These are phyloP conservation scores for Jatropha multifida DNA, from an alignment of 441 rosid species.

Conservation along the genomic window DNA sequence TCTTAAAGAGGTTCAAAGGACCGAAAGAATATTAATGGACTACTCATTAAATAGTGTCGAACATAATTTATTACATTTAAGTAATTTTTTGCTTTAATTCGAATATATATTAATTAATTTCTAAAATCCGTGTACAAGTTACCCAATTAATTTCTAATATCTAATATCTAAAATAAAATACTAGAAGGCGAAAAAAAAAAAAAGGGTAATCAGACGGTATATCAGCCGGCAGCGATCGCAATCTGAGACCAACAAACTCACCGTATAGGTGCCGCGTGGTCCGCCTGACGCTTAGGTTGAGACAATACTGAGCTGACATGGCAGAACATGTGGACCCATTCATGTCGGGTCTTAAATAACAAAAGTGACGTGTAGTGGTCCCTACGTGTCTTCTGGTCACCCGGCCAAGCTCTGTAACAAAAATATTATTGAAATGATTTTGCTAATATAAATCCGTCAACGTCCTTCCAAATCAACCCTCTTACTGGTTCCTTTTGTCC, in stretches of 20 bases:
- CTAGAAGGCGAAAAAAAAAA: background rate
- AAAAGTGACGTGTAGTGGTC: slow-evolving; percentile 38
- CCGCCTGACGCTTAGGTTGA: slow-evolving; percentile 26
- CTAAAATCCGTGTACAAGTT: too few relatives aligned
- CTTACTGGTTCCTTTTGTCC: background rate
- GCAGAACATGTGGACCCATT: slow-evolving; percentile 45
- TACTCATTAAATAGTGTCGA: too few relatives aligned
- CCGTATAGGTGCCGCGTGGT: slow-evolving; percentile 44
- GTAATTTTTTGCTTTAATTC: too few relatives aligned
- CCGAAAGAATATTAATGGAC: too few relatives aligned
- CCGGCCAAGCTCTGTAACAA: slow-evolving; percentile 12
- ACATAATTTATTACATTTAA: too few relatives aligned
- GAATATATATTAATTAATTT: too few relatives aligned
- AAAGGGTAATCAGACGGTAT: background rate
- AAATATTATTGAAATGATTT: background rate
- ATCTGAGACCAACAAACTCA: slow-evolving; percentile 32
- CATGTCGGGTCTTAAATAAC: slow-evolving; percentile 30
- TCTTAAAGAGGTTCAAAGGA: background rate
- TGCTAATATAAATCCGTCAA: background rate
- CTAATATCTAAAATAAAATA: background rate
- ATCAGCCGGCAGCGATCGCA: slow-evolving; percentile 42
- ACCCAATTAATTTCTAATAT: too few relatives aligned
- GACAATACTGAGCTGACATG: slow-evolving; percentile 48
- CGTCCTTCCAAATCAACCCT: background rate
- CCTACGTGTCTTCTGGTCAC: slow-evolving; percentile 36